Base-by-base conservation (phyloP, 176 grass and related monocot genomes). In the Aegilops longissima region DNA sequence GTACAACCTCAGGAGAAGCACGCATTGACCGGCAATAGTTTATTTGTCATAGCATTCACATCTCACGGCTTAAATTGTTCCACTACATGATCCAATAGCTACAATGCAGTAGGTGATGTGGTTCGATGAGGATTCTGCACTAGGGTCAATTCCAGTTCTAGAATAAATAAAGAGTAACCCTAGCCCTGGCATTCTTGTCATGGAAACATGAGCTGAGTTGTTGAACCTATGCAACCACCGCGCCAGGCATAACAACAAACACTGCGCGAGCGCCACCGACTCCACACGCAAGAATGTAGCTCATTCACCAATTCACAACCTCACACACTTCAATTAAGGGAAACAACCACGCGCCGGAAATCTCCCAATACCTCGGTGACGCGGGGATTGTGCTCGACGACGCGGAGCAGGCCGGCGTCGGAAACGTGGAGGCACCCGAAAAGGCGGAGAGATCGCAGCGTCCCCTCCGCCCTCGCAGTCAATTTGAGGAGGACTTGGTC, bases 341-440 rank as follows among this genome's bases (percentile, higher is more conserved):
- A 65, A 21, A 64, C 29, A 64, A 2, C 3, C 16, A 72, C 2
- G 35, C 36, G 33, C 5, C 10, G 11, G 61, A 25, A 54, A 56
- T 12, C 27, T 34, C 36, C 2, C 18, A 18, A 39, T 77, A 95
- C 96, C 96, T 98, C 95, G 9, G 86, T 88, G 87, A 98, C 76
- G 64, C 36, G 20, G 24, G 86, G 90, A 89, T 95, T 98, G 56
- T 81, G 58, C 33, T 92, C 40, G 25, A 95, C 59, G 66, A 98
- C 76, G 51, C 84, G 89, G 18, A 87, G 89, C 67, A 98, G 83
- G 47, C 93, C 92, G 14, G 79, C 92, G 73, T 98, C 93, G 69
- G 90, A 92, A 35, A 87, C 83, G 51, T 67, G 87, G 64, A 36
- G 18, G 85, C 96, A 95, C 47, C 91, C 79, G 34, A 35, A 35